Evolutionary conservation across 2,329 filamentous ascomycete genomes (phyloP).

Genomic region (Colletotrichum sp.): DNA sequence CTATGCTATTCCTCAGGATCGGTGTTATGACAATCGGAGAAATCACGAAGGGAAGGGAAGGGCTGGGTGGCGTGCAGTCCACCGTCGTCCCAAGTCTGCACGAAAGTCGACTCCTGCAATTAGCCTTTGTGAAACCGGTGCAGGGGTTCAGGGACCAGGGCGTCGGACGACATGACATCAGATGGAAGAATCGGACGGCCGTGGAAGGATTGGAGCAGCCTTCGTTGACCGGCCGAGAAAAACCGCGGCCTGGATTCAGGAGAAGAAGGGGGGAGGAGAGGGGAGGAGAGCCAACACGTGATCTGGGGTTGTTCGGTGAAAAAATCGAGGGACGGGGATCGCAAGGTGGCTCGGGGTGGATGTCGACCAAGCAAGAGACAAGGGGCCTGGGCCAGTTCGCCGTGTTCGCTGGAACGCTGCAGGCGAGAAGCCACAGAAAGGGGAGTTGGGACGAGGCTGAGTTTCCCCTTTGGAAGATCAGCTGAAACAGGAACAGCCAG

Average conservation of each 20-base stretch:
- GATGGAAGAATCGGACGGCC: neutral
- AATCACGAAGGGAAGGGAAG: neutral
- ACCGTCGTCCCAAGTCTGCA: conserved; percentile 14
- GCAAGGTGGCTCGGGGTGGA: neutral
- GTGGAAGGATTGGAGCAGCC: neutral
- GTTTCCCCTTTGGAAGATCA: conserved; percentile 7
- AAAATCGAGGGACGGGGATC: neutral
- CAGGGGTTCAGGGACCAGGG: conserved; percentile 4
- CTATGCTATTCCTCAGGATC: neutral
- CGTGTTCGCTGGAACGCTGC: neutral
- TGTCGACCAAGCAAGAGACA: neutral
- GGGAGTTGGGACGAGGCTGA: conserved; percentile 4
- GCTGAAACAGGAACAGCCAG: conserved; percentile 20
- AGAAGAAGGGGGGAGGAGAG: neutral
- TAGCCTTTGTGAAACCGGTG: conserved; percentile 15
- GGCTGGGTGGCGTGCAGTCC: neutral
- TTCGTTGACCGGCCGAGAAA: neutral
- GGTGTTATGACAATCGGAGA: neutral
- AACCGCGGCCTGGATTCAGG: neutral
- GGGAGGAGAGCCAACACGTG: neutral
- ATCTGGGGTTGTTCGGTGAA: neutral
- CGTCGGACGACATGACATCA: conserved; percentile 11
- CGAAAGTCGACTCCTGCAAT: conserved; percentile 15
- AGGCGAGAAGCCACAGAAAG: neutral
- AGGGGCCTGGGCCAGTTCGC: neutral